Evolutionary conservation across 176 grass and related monocot species (phyloP).

Genomic region (Pontederia paniculata): DNA sequence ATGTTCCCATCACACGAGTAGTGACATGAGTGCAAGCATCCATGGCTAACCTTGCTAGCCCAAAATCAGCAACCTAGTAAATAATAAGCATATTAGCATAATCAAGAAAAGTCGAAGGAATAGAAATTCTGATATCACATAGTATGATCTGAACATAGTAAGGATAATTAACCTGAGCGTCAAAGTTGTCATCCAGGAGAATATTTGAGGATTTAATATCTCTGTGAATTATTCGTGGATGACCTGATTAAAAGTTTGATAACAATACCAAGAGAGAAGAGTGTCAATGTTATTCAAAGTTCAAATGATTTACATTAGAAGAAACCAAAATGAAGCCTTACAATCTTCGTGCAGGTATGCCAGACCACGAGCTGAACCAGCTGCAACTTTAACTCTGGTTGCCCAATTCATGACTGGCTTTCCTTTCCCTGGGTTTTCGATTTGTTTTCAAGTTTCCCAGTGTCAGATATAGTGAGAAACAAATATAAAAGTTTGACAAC

Average conservation of each 20-base stretch:
- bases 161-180: constrained; percentile 51
- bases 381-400: constrained; percentile 73
- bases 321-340: constrained; percentile 26
- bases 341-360: constrained; percentile 94
- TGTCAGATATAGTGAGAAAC: background rate
- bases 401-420: constrained; percentile 61
- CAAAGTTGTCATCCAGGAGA: constrained; percentile 69
- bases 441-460: background rate
- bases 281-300: background rate
- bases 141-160: background rate
- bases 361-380: constrained; percentile 57
- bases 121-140: no score
- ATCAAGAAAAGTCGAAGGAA: background rate
- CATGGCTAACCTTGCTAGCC: constrained; percentile 62
- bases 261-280: background rate
- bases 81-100: background rate
- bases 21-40: constrained; percentile 72
- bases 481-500: background rate
- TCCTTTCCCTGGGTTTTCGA: constrained; percentile 33
- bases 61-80: constrained; percentile 62
- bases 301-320: background rate
- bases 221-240: constrained; percentile 93
- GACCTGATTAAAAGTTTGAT: constrained; percentile 31
- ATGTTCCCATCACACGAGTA: constrained; percentile 89
- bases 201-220: constrained; percentile 98